Evolutionary conservation across 1,284 basidiomycete genomes (phyloP), one percentile per base, ranked within the genome.

Genomic region (Fistulinella cinereoalba): DNA sequence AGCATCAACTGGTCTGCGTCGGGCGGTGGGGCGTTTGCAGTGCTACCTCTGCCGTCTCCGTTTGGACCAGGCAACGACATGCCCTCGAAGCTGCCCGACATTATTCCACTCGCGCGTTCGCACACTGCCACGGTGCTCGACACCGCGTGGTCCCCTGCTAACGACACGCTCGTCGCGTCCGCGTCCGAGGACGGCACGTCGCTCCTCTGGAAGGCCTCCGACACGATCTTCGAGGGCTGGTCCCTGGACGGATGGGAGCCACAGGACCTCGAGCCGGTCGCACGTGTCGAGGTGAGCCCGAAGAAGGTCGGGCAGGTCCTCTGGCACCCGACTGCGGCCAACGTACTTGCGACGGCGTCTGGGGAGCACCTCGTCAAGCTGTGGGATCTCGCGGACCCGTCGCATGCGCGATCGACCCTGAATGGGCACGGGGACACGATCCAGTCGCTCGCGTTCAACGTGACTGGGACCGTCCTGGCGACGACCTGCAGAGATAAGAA

Each of bases 131-230:
- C 88, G 28, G 90, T 93, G n/a, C 86, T 98, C 42, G 96, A 98
- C 70, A 98, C 96, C 0, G 91, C 92, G 58, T 99, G 94, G 91
- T 93, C 89, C 1, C 95, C 95, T 1, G 94, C 97, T 66, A 86
- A 95, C 64, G 95, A 98, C 70, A 75, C 80, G 15, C 76, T 97
- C 60, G 87, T 97, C 53, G 94, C 89, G 3, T 95, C 91, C 1
- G 90, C 80, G 13, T 92, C 88, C 46, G 96, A 98, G 67, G 97
- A 99, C 66, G 94, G 95, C 27, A 93, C 94, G 60, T 77, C 92
- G 51, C 83, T 92, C 66, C 76, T 99, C 58, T 97, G 92, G 85
- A 88, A 92, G 64, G 81, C 96, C 49, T 80, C 91, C 25, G 65
- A 79, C 6, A 61, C 67, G 41, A 62, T 72, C 31, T 95, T 96